Evolutionary conservation across 306 rosid species (phyloP).

Genomic region (Canavalia gladiata): DNA sequence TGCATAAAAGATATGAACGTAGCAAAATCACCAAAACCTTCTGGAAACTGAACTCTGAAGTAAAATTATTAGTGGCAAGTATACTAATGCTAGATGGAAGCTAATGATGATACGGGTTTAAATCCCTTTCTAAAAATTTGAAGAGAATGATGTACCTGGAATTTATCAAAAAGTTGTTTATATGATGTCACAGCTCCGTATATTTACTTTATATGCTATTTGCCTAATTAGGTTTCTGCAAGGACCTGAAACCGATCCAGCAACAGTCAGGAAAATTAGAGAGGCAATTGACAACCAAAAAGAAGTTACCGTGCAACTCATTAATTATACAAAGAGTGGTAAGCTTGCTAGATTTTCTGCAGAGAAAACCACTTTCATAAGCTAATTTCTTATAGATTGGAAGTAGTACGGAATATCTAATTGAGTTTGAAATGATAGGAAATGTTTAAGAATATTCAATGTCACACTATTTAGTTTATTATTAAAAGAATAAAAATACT

Average conservation of each 20-base stretch:
- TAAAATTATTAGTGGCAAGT: neutral
- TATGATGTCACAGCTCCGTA: neutral
- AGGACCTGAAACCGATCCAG: constrained; percentile 98
- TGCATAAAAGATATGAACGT: neutral
- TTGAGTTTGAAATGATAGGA: constrained; percentile 29
- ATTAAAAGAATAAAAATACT: neutral
- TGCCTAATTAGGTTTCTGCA: constrained; percentile 79
- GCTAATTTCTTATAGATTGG: neutral
- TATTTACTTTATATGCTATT: constrained; percentile 39
- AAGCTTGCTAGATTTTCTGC: constrained; percentile 40
- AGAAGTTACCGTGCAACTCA: constrained; percentile 95
- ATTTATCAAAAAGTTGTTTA: neutral
- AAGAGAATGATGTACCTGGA: neutral
- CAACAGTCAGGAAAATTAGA: constrained; percentile 86
- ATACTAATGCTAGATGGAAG: constrained; percentile 33
- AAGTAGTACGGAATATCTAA: constrained; percentile 21
- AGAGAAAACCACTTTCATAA: constrained; percentile 15
- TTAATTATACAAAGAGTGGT: constrained; percentile 92
- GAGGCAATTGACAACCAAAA: constrained; percentile 90
- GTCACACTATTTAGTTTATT: neutral
- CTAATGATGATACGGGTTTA: neutral
- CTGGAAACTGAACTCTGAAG: neutral
- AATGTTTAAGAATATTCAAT: constrained; percentile 12
- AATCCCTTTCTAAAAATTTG: constrained; percentile 1
- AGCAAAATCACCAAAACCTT: neutral